phyloP scores from a whole-genome alignment of 352 stramenopile species.

The Phytophthora podocarpi region DNA sequence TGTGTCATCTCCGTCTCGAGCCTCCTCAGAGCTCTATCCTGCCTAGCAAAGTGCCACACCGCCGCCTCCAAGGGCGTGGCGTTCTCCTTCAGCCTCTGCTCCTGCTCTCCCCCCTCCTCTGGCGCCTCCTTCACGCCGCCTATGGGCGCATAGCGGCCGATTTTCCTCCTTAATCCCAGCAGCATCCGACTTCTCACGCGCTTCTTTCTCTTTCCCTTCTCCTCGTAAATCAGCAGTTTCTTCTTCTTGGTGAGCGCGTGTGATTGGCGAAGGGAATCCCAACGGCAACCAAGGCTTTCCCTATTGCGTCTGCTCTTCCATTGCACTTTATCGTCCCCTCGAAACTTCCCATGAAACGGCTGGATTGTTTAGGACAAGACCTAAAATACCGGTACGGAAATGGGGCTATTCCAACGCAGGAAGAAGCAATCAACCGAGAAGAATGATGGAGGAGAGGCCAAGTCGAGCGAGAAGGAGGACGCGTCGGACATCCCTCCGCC shows the following conservation, averaged over 20 bases:
- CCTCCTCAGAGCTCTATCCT: slow-evolving; percentile 50
- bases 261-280: slow-evolving; percentile 9
- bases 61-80: slow-evolving; percentile 36
- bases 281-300: slow-evolving; percentile 21
- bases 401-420: slow-evolving; percentile 30
- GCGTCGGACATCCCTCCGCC: slow-evolving; percentile 31
- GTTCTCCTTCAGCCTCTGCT: slow-evolving; percentile 16
- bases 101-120: neutral
- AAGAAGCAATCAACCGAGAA: slow-evolving; percentile 1
- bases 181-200: slow-evolving; percentile 39
- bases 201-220: neutral
- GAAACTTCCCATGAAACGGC: slow-evolving; percentile 23
- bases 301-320: neutral
- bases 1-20: slow-evolving; percentile 52
- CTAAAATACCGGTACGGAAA: too few relatives aligned
- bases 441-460: neutral
- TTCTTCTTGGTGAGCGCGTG: slow-evolving; percentile 19
- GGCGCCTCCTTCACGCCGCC: slow-evolving; percentile 19
- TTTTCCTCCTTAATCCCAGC: slow-evolving; percentile 68
- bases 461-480: slow-evolving; percentile 8
- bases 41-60: slow-evolving; percentile 56
- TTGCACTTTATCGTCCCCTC: slow-evolving; percentile 21
- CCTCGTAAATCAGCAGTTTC: slow-evolving; percentile 4
- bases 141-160: slow-evolving; percentile 45
- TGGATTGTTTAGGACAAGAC: too few relatives aligned